phyloP scores from a whole-genome alignment of 2,329 filamentous ascomycete species.

The Monilinia aucupariae region DNA sequence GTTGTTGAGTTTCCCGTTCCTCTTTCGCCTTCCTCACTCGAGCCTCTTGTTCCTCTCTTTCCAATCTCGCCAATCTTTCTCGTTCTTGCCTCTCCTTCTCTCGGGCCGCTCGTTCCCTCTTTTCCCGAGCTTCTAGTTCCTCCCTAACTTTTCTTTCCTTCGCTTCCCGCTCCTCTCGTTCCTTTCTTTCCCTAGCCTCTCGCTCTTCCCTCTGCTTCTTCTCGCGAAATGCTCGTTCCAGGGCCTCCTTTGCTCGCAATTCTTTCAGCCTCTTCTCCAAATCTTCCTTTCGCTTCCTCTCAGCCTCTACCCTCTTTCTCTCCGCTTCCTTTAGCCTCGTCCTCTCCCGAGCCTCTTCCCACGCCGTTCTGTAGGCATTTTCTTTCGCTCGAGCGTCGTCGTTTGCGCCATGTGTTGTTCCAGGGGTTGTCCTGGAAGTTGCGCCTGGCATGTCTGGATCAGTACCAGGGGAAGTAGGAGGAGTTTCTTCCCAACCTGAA shows the following conservation, averaged over 20 bases:
- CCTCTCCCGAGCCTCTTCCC: slow-evolving; percentile 67
- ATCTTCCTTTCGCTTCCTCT: slow-evolving; percentile 55
- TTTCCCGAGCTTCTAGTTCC: slow-evolving; percentile 15
- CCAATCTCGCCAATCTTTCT: slow-evolving; percentile 17
- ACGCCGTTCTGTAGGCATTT: slow-evolving; percentile 44
- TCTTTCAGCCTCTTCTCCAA: slow-evolving; percentile 48
- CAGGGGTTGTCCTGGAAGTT: slow-evolving; percentile 4
- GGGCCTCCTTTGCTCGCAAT: slow-evolving; percentile 52
- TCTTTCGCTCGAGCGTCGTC: slow-evolving; percentile 19
- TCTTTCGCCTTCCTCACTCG: slow-evolving; percentile 39
- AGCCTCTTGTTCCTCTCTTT: slow-evolving; percentile 25
- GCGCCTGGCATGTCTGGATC: slow-evolving; percentile 18
- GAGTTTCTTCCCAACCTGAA: slow-evolving; percentile 12
- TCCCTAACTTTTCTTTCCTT: slow-evolving; percentile 25
- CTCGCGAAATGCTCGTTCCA: slow-evolving; percentile 37
- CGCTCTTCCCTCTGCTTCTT: slow-evolving; percentile 38
- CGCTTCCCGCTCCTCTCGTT: slow-evolving; percentile 32
- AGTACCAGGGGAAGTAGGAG: slow-evolving; percentile 14
- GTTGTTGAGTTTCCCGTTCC: slow-evolving; percentile 43
- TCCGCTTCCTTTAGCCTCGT: slow-evolving; percentile 63
- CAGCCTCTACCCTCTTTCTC: slow-evolving; percentile 54
- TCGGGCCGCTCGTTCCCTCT: slow-evolving; percentile 42
- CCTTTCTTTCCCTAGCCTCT: slow-evolving; percentile 53
- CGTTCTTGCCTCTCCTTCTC: slow-evolving; percentile 34
- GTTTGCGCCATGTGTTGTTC: slow-evolving; percentile 20